phyloP scores from a whole-genome alignment of 768 basidiomycete species.

The Holtermanniella nyarrowii region DNA sequence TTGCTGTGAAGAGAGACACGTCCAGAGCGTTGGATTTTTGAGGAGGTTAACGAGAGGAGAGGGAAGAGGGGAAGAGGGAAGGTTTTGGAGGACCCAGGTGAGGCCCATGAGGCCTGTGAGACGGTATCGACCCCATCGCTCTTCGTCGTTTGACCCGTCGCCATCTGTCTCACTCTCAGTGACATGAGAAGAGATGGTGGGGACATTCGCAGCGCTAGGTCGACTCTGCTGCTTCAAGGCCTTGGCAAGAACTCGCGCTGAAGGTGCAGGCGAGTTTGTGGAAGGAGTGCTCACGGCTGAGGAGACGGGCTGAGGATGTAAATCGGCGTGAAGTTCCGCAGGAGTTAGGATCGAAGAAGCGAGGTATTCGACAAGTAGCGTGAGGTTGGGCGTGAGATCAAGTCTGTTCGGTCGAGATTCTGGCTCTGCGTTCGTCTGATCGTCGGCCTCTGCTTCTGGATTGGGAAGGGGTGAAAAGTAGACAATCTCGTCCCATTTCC shows the following conservation, averaged over 20 bases:
- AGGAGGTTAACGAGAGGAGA: slow-evolving; percentile 17
- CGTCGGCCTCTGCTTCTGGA: slow-evolving; percentile 1
- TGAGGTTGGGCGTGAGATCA: slow-evolving; percentile 23
- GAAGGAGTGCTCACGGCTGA: slow-evolving; percentile 1
- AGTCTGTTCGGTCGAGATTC: slow-evolving; percentile 15
- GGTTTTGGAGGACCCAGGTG: slow-evolving; percentile 26
- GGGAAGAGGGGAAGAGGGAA: slow-evolving; percentile 5
- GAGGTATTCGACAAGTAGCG: slow-evolving; percentile 31
- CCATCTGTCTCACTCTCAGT: slow-evolving; percentile 3
- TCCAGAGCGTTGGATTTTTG: slow-evolving; percentile 44
- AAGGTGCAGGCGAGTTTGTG: slow-evolving; percentile 2
- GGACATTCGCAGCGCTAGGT: background rate
- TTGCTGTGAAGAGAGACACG: slow-evolving; percentile 55
- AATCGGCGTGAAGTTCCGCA: slow-evolving; percentile 34
- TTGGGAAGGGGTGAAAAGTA: background rate
- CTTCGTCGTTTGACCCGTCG: slow-evolving; percentile 14
- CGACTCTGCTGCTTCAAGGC: slow-evolving; percentile 12
- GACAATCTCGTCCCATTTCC: slow-evolving; percentile 24
- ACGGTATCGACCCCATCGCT: slow-evolving; percentile 15
- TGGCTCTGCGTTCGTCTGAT: background rate
- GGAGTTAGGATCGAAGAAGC: slow-evolving; percentile 34
- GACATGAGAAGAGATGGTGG: slow-evolving; percentile 1
- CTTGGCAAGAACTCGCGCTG: slow-evolving; percentile 9
- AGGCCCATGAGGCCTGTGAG: slow-evolving; percentile 35
- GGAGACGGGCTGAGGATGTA: slow-evolving; percentile 35